Percentiles rank a stretch among this genome's conserved stretches.
These are phyloP conservation scores for Pseudonitzschia delicatissima DNA, from an alignment of 108 stramenopile species.

Conservation along the genomic window DNA sequence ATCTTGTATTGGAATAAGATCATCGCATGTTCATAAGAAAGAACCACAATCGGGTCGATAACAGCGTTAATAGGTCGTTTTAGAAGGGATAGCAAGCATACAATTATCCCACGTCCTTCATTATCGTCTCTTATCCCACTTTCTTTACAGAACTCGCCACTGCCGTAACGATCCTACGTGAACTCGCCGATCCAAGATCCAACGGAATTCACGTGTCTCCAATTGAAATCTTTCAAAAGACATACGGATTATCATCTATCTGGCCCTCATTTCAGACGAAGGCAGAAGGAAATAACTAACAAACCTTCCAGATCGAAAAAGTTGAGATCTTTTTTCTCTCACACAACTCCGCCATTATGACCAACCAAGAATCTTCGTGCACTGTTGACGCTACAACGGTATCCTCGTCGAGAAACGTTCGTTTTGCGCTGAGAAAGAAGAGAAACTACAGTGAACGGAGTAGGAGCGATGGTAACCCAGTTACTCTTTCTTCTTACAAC, in stretches of 20 bases:
- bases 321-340: too few relatives aligned
- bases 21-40: constrained; percentile 1
- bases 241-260: too few relatives aligned
- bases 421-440: constrained; percentile 4
- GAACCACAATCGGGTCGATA: background rate
- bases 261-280: too few relatives aligned
- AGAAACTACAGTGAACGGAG: background rate
- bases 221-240: too few relatives aligned
- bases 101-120: constrained; percentile 12
- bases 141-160: too few relatives aligned
- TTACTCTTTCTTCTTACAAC: constrained; percentile 41
- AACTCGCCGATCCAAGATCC: too few relatives aligned
- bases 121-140: too few relatives aligned
- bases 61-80: constrained; percentile 12
- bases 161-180: too few relatives aligned
- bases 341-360: background rate
- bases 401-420: background rate
- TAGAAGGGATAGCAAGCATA: constrained; percentile 11
- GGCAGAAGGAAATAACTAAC: too few relatives aligned
- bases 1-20: background rate
- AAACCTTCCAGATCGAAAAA: too few relatives aligned
- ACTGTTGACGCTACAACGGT: constrained; percentile 11
- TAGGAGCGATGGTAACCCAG: background rate
- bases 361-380: background rate
- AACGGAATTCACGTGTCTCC: too few relatives aligned